Conservation (phyloP, 1,284 basidiomycete species). For the Takashimella koratensis region DNA sequence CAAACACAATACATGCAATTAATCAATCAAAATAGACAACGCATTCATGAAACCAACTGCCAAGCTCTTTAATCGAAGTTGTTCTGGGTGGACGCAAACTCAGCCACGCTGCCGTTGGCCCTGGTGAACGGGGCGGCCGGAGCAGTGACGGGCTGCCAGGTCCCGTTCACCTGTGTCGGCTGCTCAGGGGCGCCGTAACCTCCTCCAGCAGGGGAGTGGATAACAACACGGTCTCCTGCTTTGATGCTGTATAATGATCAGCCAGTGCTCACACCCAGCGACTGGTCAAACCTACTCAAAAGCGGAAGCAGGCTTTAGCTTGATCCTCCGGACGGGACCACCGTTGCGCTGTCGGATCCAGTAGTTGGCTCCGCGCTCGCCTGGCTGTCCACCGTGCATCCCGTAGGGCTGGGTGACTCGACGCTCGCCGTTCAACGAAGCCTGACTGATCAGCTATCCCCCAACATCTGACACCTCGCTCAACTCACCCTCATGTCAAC, state of each 20-base stretch:
- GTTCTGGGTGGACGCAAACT: slow-evolving; percentile 3
- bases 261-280: slow-evolving; percentile 7
- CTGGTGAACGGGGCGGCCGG: background rate
- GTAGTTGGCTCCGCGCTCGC: slow-evolving; percentile 23
- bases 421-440: slow-evolving; percentile 56
- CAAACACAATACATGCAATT: no score
- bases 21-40: no score
- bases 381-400: slow-evolving; percentile 25
- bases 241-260: slow-evolving; percentile 23
- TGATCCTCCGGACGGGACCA: slow-evolving; percentile 37
- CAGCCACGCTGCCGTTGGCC: slow-evolving; percentile 2
- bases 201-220: slow-evolving; percentile 39
- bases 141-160: background rate
- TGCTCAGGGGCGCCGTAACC: slow-evolving; percentile 17
- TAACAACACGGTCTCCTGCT: slow-evolving; percentile 26
- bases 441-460: background rate
- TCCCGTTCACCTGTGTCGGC: background rate
- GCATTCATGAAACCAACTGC: no score
- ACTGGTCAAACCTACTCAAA: slow-evolving; percentile 6
- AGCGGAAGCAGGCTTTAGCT: slow-evolving; percentile 2
- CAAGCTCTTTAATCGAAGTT: no score
- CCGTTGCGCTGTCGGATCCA: slow-evolving; percentile 58
- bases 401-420: slow-evolving; percentile 32
- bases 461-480: background rate
- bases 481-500: slow-evolving; percentile 77